phyloP scores from a whole-genome alignment of 768 basidiomycete species.

The Tricholoma saponaceum region DNA sequence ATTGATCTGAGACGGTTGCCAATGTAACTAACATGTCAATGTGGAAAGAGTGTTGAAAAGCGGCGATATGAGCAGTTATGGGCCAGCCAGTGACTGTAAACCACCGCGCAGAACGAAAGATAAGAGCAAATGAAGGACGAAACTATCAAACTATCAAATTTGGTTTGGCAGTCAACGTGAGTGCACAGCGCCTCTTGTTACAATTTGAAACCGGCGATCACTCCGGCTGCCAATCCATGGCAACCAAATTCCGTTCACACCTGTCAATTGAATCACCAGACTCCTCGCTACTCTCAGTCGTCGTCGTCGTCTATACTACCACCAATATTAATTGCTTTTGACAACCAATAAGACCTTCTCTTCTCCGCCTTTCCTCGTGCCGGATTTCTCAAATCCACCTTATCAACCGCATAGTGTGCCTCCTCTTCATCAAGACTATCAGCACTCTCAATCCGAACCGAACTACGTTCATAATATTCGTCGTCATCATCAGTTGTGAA shows the following conservation, averaged over 20 bases:
- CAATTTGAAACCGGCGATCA: background rate
- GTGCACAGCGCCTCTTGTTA: conserved; percentile 4
- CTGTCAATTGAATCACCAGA: too few species aligned
- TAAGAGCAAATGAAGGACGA: conserved; percentile 5
- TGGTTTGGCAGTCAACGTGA: background rate
- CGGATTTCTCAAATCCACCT: conserved; percentile 9
- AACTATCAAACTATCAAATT: conserved; percentile 1
- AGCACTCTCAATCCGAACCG: conserved; percentile 16
- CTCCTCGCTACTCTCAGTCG: too few species aligned
- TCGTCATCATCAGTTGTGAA: conserved; percentile 55
- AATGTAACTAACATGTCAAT: conserved; percentile 11
- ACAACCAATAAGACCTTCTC: conserved; percentile 55
- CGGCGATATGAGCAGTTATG: conserved; percentile 15
- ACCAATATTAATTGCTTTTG: conserved; percentile 41
- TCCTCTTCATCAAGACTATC: conserved; percentile 20
- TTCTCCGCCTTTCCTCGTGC: conserved; percentile 23
- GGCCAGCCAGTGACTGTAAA: conserved; percentile 23
- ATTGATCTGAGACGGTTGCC: background rate
- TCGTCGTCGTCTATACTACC: conserved; percentile 22
- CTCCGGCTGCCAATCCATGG: background rate
- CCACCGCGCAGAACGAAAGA: conserved; percentile 11
- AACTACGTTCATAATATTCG: conserved; percentile 22
- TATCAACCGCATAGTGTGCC: conserved; percentile 18
- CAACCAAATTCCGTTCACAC: background rate
- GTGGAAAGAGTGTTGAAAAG: conserved; percentile 8